A percentile compares a stretch with the other conserved stretches of the same genome.
Conservation (phyloP, 1,139 yeast species). For the Scheffersomyces parashehatae region DNA sequence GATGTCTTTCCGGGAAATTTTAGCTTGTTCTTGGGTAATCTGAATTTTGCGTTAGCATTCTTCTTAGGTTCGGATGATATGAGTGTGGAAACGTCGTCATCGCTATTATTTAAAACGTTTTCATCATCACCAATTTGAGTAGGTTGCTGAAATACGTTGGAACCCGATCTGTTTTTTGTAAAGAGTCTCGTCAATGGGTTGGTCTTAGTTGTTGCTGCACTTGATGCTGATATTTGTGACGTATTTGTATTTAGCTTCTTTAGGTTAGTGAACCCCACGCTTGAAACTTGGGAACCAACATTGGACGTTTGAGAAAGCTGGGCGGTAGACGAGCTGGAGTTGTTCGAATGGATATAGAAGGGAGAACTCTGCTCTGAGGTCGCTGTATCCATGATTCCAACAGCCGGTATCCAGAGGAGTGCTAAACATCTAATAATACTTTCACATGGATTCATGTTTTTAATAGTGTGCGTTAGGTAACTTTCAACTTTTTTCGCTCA, state of each 20-base stretch:
- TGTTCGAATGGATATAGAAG: slow-evolving; percentile 22
- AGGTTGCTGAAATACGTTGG: slow-evolving; percentile 17
- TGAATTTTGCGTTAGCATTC: slow-evolving; percentile 8
- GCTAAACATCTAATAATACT: background rate
- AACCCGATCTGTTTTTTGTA: slow-evolving; percentile 32
- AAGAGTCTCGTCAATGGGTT: slow-evolving; percentile 35
- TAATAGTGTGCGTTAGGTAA: background rate
- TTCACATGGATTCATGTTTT: background rate
- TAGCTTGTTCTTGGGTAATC: slow-evolving; percentile 17
- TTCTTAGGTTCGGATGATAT: slow-evolving; percentile 8
- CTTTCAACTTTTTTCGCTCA: background rate
- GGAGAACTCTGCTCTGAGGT: slow-evolving; percentile 5
- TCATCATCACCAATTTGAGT: slow-evolving; percentile 2
- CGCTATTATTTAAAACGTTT: slow-evolving; percentile 8
- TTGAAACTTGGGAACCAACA: slow-evolving; percentile 30
- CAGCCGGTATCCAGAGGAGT: slow-evolving; percentile 4
- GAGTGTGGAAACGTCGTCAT: slow-evolving; percentile 9
- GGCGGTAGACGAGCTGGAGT: slow-evolving; percentile 21
- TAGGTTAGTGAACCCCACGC: slow-evolving; percentile 43
- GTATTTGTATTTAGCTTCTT: slow-evolving; percentile 37
- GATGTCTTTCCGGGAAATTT: slow-evolving; percentile 12
- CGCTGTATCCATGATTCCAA: slow-evolving; percentile 2
- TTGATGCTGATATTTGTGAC: slow-evolving; percentile 27
- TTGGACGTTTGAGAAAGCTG: slow-evolving; percentile 9
- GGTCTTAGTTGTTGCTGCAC: slow-evolving; percentile 24